Base-by-base conservation (phyloP, 2,329 filamentous ascomycete genomes). In the Paecilomyces sp. region DNA sequence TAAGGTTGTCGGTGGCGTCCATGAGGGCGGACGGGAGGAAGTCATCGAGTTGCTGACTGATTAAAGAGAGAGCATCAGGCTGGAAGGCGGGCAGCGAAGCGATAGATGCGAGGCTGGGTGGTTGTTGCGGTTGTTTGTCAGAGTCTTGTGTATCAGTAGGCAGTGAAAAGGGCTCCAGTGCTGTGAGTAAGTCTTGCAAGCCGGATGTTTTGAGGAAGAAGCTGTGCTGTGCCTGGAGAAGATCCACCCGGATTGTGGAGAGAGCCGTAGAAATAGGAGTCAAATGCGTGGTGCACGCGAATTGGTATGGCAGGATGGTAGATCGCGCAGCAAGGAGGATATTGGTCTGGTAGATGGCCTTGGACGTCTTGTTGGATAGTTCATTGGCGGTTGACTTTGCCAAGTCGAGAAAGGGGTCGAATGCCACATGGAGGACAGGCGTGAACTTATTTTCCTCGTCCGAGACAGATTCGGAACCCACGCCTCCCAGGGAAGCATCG, bases 11-110 rank as follows among this genome's bases (percentile, higher is more conserved):
- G 66, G 90, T 86, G 2, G 92, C 92, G 71, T 99, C 94, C 81
- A 97, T 93, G 31, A 96, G 81, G 2, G 93, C 94, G 1, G 91
- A 95, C 0, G 94, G 92, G 25, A 99, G 79, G 76, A 97, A 99
- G 62, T 91, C 87, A 69, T 99, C 94, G 6, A 99, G 80, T 50
- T 82, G 83, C 67, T 92, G 90, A 67, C 90, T 90, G 1, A 88
- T 86, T 56, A 80, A 77, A 1, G 83, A 76, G n/a, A 97, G 79
- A 0, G 81, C 74, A 4, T 81, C 76, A 0, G 84, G 81, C 60
- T 87, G 82, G 68, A 91, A 84, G 3, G 81, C 75, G 0, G 81
- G 78, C 1, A 88, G 78, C 0, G 70, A 69, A 1, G 79, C 71
- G 25, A 91, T 80, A 12, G 81, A 81, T 52, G 80, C 78, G 3